Percentiles rank a stretch among this genome's conserved stretches.
Evolutionary conservation across 208 protist genomes (phyloP).

Genomic region (Trichomonas vaginalis): DNA sequence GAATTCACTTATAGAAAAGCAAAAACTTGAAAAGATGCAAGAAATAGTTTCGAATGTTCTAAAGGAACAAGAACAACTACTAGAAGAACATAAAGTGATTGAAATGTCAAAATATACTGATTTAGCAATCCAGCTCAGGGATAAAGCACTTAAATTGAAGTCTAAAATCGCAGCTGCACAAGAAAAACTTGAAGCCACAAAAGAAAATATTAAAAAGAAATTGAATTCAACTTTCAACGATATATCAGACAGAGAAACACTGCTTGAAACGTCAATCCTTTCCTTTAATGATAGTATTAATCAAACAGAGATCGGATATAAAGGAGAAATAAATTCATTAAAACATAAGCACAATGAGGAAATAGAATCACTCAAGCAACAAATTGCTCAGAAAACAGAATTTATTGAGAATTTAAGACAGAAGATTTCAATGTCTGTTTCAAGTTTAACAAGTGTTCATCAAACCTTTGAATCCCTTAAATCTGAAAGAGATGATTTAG

Average conservation of each 20-base stretch:
- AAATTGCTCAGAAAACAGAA: not conserved
- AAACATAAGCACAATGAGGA: not conserved
- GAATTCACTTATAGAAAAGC: not conserved
- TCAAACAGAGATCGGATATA: not conserved
- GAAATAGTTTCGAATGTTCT: not conserved
- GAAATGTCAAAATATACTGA: not conserved
- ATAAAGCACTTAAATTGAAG: not conserved
- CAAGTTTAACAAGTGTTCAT: not conserved
- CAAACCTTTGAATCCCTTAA: not conserved
- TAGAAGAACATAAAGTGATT: not conserved
- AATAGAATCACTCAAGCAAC: not conserved
- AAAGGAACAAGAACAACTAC: not conserved
- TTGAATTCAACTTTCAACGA: not conserved
- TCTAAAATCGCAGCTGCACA: not conserved
- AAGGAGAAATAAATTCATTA: not conserved
- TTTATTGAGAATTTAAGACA: not conserved
- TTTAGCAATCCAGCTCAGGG: not conserved
- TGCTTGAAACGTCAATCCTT: not conserved
- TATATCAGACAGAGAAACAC: not conserved
- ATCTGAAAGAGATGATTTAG: not conserved
- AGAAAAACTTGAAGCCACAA: not conserved
- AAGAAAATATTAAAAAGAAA: not conserved
- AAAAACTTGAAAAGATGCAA: not conserved
- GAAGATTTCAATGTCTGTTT: not conserved
- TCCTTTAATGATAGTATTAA: not conserved